Evolutionary conservation across 306 rosid species (phyloP), one percentile per base, ranked within the genome.

Genomic region (Abrus pulchellus): DNA sequence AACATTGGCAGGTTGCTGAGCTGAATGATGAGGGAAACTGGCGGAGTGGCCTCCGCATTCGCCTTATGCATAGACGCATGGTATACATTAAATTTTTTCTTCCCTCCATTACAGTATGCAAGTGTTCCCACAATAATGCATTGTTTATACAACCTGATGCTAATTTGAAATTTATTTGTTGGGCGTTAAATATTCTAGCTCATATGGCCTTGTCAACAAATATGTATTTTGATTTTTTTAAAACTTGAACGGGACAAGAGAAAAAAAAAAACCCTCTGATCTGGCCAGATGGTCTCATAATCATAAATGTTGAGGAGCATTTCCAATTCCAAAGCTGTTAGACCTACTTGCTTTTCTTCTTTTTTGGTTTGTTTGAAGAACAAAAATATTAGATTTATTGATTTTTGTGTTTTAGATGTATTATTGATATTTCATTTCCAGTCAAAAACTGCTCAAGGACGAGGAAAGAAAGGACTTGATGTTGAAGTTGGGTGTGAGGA

Each of bases 41-140:
- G 99, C 87, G 99, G 85, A 89, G 95, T 76, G 97, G 97, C 69
- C 96, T 95, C 45, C 88, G 91, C 88, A 89, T 95, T 68, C 97
- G 91, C 50, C 87, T 90, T 88, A 95, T 95, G 99, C 87, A 78
- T 72, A 86, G 82, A 81, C 86, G 87, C 88, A 54, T 52, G 93
- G 99, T 93, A 93, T 83, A 4, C 70, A 33, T 43, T 9, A 57
- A 61, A 54, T 5, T 32, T 9, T 80, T 63, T 1, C 45, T 62
- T 75, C 45, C 47, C 33, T 49, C 20, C 50, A 68, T 65, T 65
- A 7, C 30, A 40, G 9, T 73, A 5, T 77, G 54, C 48, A 43
- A 36, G 34, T 75, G 43, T 68, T 63, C 52, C 34, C 75, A 41
- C 48, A 34, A 38, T 55, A 3, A 36, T 78, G 29, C 36, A 74